Evolutionary conservation across 495 filamentous ascomycete species (phyloP), one percentile per base, ranked within the genome.

Genomic region (Annulohypoxylon maeteangense): DNA sequence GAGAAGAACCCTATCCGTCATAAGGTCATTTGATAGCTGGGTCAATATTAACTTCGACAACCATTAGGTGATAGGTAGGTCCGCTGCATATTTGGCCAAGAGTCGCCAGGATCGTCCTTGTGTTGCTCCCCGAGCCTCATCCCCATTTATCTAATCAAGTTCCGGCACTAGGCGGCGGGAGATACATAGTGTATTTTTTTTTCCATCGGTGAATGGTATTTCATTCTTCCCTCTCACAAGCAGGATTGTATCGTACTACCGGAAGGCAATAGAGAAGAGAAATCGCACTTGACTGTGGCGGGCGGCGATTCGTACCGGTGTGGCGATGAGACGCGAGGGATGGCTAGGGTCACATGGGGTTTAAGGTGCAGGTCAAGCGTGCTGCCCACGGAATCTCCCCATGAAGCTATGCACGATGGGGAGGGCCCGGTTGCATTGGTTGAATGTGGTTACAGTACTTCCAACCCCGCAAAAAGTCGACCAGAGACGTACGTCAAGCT

Each of bases 321-420:
- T 78, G 56, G 70, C 71, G 55, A 76, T 72, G 67, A 64, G 67
- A 50, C 55, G 62, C 36, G 53, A 70, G 57, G 59, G 59, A 69
- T 70, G 51, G 75, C 64, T 58, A 22, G 47, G 74, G 75, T 78
- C 68, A 72, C 75, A 75, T 75, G 75, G 70, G 70, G 40, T 44
- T 18, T 69, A 70, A 70, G 53, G 62, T 74, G 70, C 65, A 72
- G 71, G 47, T 38, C 36, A 71, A 65, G 65, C 53, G 20, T 62
- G 48, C 62, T 40, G 57, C 51, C 56, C 50, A 44, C 58, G 23
- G 57, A 67, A 57, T 45, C 31, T 58, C 55, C 32, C 68, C 51
- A 59, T 50, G 34, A 50, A 31, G 50, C 7, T 59, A 68, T 60
- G 59, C 62, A 73, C 62, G 48, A 68, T 68, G 31, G 59, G 20